Evolutionary conservation across 768 basidiomycete species (phyloP).

Genomic region (Rhodotorula taiwanensis): DNA sequence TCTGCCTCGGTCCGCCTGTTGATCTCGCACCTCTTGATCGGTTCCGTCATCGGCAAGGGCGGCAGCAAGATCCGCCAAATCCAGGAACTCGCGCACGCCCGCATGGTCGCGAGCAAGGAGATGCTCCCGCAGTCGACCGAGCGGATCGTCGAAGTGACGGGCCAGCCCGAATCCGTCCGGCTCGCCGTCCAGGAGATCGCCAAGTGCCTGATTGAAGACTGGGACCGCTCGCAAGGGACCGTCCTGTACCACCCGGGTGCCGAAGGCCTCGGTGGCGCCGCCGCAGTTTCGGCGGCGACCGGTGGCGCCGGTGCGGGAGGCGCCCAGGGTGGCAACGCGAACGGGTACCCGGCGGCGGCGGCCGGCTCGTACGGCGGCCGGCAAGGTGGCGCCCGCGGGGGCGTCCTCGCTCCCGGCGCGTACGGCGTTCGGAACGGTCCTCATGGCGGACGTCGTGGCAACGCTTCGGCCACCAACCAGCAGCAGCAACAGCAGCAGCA

Average conservation of each 20-base stretch:
- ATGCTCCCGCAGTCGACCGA: slow-evolving; percentile 99
- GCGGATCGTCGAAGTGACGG: slow-evolving; percentile 96
- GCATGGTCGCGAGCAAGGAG: slow-evolving; percentile 98
- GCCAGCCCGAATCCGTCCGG: slow-evolving; percentile 82
- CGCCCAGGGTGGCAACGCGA: no score
- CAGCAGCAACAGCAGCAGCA: not conserved
- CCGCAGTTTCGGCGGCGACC: slow-evolving; percentile 17
- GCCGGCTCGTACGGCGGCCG: not conserved
- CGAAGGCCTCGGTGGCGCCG: slow-evolving; percentile 49
- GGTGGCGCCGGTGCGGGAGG: no score
- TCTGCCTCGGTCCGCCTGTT: slow-evolving; percentile 85
- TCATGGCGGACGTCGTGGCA: not conserved
- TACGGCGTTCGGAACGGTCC: not conserved
- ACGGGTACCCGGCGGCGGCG: not conserved
- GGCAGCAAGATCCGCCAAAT: slow-evolving; percentile 99
- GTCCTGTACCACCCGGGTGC: slow-evolving; percentile 91
- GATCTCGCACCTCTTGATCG: slow-evolving; percentile 99
- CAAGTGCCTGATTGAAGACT: slow-evolving; percentile 89
- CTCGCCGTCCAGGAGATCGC: slow-evolving; percentile 93
- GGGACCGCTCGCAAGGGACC: slow-evolving; percentile 88
- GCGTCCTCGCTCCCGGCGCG: not conserved
- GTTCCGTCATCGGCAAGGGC: slow-evolving; percentile 79
- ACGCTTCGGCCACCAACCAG: not conserved
- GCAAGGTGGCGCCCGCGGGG: not conserved
- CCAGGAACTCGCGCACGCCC: slow-evolving; percentile 88